phyloP scores from a whole-genome alignment of 345 rosid genomes.

The Brassica rapa region DNA sequence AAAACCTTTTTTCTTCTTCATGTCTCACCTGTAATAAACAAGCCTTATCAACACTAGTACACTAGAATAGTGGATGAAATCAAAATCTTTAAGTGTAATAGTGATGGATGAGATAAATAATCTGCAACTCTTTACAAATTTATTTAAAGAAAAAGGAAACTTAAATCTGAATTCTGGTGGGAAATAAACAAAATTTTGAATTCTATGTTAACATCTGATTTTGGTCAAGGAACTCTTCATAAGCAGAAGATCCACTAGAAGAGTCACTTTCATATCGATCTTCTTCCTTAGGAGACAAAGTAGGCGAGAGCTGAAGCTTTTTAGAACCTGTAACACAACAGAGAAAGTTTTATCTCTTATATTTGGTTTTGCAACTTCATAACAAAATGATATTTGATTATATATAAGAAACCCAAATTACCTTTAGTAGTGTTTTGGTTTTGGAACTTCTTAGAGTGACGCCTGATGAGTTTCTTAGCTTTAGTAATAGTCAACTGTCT shows the following conservation, averaged over 20 bases:
- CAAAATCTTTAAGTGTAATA: constrained; percentile 20
- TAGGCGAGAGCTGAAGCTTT: constrained; percentile 27
- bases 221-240: constrained; percentile 42
- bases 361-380: background rate
- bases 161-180: background rate
- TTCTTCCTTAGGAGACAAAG: constrained; percentile 39
- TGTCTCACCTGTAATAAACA: background rate
- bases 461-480: constrained; percentile 84
- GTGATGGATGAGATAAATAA: background rate
- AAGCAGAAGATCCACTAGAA: constrained; percentile 44
- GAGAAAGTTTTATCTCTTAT: background rate
- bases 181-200: constrained; percentile 1
- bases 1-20: background rate
- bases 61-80: background rate
- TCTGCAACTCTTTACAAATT: constrained; percentile 11
- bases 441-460: constrained; percentile 88
- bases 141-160: background rate
- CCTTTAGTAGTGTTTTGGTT: constrained; percentile 74
- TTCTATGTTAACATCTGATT: constrained; percentile 26
- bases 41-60: background rate
- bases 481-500: constrained; percentile 88
- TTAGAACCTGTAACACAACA: constrained; percentile 34
- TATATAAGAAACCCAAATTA: constrained; percentile 23
- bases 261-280: constrained; percentile 38
- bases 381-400: background rate